Conservation (phyloP, 208 protist genomes). For the Leishmania tarentolae region DNA sequence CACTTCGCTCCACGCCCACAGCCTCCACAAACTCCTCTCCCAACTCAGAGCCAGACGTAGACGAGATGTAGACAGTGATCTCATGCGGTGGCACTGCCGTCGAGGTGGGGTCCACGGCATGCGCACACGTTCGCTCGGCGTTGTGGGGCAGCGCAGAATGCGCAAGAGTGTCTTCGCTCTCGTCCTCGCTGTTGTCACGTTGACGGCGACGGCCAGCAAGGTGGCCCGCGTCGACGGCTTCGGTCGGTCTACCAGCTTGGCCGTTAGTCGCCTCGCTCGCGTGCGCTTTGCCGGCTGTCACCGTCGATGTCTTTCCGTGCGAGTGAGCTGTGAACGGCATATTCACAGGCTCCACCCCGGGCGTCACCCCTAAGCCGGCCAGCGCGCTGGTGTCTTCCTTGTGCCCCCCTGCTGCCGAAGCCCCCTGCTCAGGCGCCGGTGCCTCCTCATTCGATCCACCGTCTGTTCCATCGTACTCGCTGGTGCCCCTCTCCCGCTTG, state of each 20-base stretch:
- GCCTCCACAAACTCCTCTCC: neutral
- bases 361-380: neutral
- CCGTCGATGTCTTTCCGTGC: neutral
- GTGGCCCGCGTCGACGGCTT: neutral
- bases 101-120: neutral
- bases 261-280: neutral
- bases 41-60: constrained; percentile 5
- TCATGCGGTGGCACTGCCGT: neutral
- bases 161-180: neutral
- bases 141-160: neutral
- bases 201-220: constrained; percentile 19
- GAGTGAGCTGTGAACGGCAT: neutral
- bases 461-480: neutral
- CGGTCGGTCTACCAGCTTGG: neutral
- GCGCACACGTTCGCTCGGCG: neutral
- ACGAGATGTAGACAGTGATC: neutral
- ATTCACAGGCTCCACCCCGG: neutral
- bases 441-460: neutral
- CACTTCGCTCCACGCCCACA: neutral
- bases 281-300: neutral
- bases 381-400: neutral
- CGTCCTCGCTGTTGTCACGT: constrained; percentile 4
- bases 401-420: neutral
- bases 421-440: neutral
- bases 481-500: neutral